Base-by-base conservation (phyloP, 2,329 filamentous ascomycete species). In the Purpureocillium takamizusanense region DNA sequence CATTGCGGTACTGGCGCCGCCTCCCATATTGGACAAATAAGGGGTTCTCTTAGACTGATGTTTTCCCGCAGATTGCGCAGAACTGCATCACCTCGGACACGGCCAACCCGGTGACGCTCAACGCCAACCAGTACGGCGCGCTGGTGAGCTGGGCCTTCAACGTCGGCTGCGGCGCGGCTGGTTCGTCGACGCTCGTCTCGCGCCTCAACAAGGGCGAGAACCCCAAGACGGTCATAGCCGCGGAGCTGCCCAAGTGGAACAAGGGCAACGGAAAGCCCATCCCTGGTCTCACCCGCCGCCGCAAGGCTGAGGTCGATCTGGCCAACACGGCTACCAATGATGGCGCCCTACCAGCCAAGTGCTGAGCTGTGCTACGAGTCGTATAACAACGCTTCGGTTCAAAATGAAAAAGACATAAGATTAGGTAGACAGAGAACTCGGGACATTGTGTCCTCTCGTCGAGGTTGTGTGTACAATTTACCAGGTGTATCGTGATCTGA, bases 131-230 rank as follows among this genome's bases (percentile, higher is more conserved):
- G 48, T 74, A 69, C 48, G 70, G 67, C 29, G 70, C 70, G 1
- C 62, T 74, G 2, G 63, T 72, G 27, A 67, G 61, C 31, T 73
- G 67, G 66, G 56, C 66, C n/a, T 74, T 65, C 62, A 74, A 74
- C 48, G 56, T 68, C 33, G 70, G 70, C 21, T 66, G 60, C 41
- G 66, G 61, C 4, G 59, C 57, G 35, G 56, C 63, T 4, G 41
- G 42, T n/a, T 49, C 42, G 1, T 67, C 63, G 14, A 56, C 54
- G 7, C 52, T 69, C 14, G 47, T 67, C 40, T 50, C 48, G 38
- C 52, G 61, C 6, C 54, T 69, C 37, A 69, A 69, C 50, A 50
- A 46, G 1, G 62, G 63, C 10, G 59, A 66, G 37, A 46, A 55
- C 25, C 49, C 56, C 28, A 55, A 55, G 42, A 59, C 50, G 1